Evolutionary conservation across 2,329 filamentous ascomycete genomes (phyloP).

Genomic region (Emergomyces orientalis): DNA sequence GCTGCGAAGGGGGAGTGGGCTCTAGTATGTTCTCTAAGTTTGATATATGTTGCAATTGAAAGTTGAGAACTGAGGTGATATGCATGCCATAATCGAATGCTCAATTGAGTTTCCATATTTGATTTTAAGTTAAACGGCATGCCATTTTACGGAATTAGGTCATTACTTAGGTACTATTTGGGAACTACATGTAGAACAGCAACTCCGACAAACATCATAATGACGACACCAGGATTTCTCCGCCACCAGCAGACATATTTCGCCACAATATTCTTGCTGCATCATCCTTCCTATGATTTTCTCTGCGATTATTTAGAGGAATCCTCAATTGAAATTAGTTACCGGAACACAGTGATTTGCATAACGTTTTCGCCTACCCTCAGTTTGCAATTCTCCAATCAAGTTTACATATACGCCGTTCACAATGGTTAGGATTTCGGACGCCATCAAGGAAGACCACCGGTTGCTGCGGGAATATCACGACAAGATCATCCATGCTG

Average conservation of each 20-base stretch:
- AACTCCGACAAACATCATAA: background rate
- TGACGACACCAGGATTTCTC: background rate
- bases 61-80: too few species aligned
- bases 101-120: background rate
- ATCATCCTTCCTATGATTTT: too few species aligned
- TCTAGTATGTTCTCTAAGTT: background rate
- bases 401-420: background rate
- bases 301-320: too few species aligned
- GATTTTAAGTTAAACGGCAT: background rate
- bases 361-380: background rate
- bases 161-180: too few species aligned
- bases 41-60: too few species aligned
- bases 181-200: background rate
- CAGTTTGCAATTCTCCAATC: background rate
- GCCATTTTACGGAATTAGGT: background rate
- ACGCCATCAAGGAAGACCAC: slow-evolving; percentile 37
- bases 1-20: background rate
- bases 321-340: background rate
- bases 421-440: slow-evolving; percentile 23
- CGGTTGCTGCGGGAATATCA: slow-evolving; percentile 36
- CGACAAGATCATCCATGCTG: slow-evolving; percentile 34
- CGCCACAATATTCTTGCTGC: too few species aligned
- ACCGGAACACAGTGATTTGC: background rate
- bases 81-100: background rate
- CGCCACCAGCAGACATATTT: background rate